Conservation (phyloP, 768 basidiomycete genomes). For the Sarcomyxa edulis region DNA sequence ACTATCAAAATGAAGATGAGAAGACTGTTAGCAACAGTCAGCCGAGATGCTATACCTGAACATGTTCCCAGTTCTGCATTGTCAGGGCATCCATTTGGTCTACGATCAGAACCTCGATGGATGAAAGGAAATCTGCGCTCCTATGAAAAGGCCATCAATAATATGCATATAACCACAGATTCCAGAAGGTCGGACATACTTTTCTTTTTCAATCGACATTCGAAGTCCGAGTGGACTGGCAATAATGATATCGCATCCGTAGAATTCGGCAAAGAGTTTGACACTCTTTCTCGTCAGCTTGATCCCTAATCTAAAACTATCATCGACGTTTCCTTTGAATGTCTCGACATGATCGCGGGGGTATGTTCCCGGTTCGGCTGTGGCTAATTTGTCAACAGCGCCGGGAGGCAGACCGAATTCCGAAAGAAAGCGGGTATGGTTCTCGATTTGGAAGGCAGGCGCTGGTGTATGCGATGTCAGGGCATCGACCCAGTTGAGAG, state of each 20-base stretch:
- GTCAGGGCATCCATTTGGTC: slow-evolving; percentile 90
- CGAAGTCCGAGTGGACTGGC: slow-evolving; percentile 91
- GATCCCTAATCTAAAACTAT: slow-evolving; percentile 87
- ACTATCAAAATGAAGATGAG: slow-evolving; percentile 38
- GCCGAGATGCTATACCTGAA: slow-evolving; percentile 54
- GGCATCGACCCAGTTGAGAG: slow-evolving; percentile 76
- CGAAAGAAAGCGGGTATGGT: slow-evolving; percentile 70
- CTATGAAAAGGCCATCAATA: slow-evolving; percentile 27
- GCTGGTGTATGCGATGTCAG: slow-evolving; percentile 72
- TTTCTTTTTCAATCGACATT: slow-evolving; percentile 91
- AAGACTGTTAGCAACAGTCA: background rate
- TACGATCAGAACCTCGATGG: slow-evolving; percentile 85
- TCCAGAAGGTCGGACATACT: slow-evolving; percentile 41
- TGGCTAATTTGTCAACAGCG: slow-evolving; percentile 73
- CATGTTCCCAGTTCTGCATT: slow-evolving; percentile 99
- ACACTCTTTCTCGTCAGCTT: slow-evolving; percentile 91
- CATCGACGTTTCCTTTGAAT: slow-evolving; percentile 96
- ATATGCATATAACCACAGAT: background rate
- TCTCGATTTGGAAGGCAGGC: slow-evolving; percentile 79
- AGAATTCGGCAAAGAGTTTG: slow-evolving; percentile 89
- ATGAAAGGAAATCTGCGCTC: slow-evolving; percentile 86
- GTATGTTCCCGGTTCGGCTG: slow-evolving; percentile 70
- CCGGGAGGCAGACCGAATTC: slow-evolving; percentile 84
- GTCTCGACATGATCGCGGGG: slow-evolving; percentile 87
- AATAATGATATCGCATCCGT: slow-evolving; percentile 84